These are phyloP conservation scores for Sclerotinia nivalis DNA, from an alignment of 2,329 filamentous ascomycete genomes.

Conservation along the genomic window DNA sequence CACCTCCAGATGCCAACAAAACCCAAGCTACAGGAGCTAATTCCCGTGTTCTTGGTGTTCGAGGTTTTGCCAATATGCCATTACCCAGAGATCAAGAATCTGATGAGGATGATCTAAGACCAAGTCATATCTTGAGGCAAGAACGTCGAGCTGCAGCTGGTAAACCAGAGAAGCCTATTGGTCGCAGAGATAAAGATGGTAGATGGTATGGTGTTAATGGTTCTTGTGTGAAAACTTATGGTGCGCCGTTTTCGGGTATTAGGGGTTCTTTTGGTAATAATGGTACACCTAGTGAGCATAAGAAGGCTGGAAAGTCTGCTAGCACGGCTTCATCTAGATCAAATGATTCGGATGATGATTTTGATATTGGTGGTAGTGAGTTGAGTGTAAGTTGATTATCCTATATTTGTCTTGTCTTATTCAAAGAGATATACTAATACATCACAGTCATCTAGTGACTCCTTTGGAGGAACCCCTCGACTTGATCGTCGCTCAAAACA, in stretches of 20 bases:
- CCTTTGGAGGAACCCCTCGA: background rate
- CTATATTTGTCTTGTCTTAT: background rate
- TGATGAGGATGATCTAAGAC: conserved; percentile 6
- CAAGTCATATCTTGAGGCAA: background rate
- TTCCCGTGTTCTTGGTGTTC: background rate
- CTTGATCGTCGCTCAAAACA: background rate
- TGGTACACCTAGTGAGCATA: no score
- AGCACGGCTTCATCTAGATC: no score
- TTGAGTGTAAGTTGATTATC: background rate
- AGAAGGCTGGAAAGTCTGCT: background rate
- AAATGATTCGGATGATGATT: background rate
- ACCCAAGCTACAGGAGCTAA: background rate
- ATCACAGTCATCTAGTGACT: background rate
- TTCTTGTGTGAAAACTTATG: background rate
- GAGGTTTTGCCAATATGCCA: conserved; percentile 14
- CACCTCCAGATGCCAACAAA: background rate
- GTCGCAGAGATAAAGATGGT: background rate
- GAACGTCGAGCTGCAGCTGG: background rate
- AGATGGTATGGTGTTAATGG: background rate
- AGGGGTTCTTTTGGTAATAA: background rate
- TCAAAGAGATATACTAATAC: background rate
- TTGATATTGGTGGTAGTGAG: background rate
- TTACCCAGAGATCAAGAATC: conserved; percentile 12
- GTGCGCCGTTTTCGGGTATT: background rate
- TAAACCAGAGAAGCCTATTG: no score